Base-by-base conservation (phyloP, 805 yeast species). In the Saturnispora ahearnii region DNA sequence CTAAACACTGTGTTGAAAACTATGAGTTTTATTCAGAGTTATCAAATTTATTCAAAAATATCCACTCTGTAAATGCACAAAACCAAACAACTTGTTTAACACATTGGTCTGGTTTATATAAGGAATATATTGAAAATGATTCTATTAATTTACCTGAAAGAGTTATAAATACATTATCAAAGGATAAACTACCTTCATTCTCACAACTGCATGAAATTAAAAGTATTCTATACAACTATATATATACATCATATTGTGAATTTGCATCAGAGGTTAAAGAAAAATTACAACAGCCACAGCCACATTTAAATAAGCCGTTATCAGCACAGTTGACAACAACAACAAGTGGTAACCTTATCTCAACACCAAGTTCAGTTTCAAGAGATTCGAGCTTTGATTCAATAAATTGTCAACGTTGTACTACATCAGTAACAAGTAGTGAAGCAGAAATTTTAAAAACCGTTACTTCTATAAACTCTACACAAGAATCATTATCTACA, bases 1-100 rank as follows among this genome's bases (percentile, higher is more conserved):
- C 59, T 30, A 60, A 63, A 41, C 69, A 66, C 50, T 66, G 71
- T 52, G 36, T 61, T 3, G 71, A 67, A 51, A 67, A 66, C 45
- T 57, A 66, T 21, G 70, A 67, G 40, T 65, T 67, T 50, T 65
- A 58, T 43, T 41, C 59, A 24, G 64, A 63, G 28, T 50, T 66
- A 15, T 51, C 53, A 5, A 46, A 45, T 30, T 56, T 67, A 29
- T 51, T 59, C 3, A 34, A 49, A 2, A 50, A 49, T 22, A 51
- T 52, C 7, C 45, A 47, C 10, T 41, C 49, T 15, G 49, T 51
- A 11, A 31, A 52, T n/a, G 57, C 53, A 26, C 12, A 21, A 4
- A 8, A 34, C 12, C 31, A 28, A 24, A 34, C 15, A 42, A 22
- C 18, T 6, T 18, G 32, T 29, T n/a, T 12, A 6, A 47, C 33